These are phyloP conservation scores for Eimeria brunetti DNA, from an alignment of 169 alveolate genomes.

Conservation along the genomic window DNA sequence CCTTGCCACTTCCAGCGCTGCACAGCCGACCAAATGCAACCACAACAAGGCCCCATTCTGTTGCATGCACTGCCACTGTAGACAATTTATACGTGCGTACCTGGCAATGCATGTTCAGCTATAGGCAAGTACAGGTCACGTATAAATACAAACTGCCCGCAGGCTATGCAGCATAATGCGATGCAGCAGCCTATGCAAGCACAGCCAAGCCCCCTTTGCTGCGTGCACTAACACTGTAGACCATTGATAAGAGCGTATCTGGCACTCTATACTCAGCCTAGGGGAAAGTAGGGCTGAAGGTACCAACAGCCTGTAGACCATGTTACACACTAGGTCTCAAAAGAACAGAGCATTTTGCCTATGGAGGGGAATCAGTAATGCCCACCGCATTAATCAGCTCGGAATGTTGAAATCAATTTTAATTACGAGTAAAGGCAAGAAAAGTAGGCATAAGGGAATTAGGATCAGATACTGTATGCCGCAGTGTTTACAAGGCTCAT, in stretches of 20 bases:
- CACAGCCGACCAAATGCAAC: too few species aligned
- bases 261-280: neutral
- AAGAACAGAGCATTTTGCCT: neutral
- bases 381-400: neutral
- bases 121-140: too few species aligned
- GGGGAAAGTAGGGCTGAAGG: neutral
- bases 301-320: neutral
- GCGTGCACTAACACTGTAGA: neutral
- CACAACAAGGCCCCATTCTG: too few species aligned
- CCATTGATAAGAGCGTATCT: neutral
- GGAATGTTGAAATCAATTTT: conserved; percentile 2
- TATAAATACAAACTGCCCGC: too few species aligned
- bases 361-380: neutral
- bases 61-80: too few species aligned
- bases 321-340: conserved; percentile 7
- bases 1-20: too few species aligned
- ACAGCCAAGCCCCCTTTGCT: neutral
- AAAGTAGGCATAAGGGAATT: neutral
- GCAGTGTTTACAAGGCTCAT: conserved; percentile 35
- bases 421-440: neutral
- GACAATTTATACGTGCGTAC: too few species aligned
- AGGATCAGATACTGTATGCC: neutral
- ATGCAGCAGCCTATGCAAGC: neutral
- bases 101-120: too few species aligned
- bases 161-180: neutral